Evolutionary conservation across 176 grass and related monocot species (phyloP).

Genomic region (Secale cereale): DNA sequence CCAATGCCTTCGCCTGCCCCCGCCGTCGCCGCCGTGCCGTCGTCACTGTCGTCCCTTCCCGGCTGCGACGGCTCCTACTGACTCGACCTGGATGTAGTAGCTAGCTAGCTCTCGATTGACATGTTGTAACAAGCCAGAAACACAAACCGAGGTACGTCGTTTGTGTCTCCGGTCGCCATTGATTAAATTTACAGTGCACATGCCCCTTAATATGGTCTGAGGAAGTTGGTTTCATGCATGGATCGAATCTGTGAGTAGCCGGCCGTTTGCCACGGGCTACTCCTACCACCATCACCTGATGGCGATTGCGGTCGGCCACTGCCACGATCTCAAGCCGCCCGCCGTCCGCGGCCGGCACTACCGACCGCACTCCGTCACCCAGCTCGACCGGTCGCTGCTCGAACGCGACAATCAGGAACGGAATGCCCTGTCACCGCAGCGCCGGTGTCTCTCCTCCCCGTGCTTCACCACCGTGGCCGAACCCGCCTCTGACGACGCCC

Average conservation of each 20-base stretch:
- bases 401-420: constrained; percentile 29
- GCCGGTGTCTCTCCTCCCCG: constrained; percentile 54
- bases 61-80: not conserved
- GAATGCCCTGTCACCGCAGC: constrained; percentile 41
- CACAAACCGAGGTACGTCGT: constrained; percentile 20
- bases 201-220: constrained; percentile 9
- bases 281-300: constrained; percentile 17
- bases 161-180: not conserved
- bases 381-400: constrained; percentile 30
- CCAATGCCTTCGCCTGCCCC: constrained; percentile 41
- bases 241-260: not conserved
- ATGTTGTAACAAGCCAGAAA: constrained; percentile 26
- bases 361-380: constrained; percentile 65
- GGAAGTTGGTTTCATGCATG: not conserved
- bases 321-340: constrained; percentile 52
- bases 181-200: not conserved
- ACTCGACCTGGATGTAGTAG: constrained; percentile 36
- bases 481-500: not conserved
- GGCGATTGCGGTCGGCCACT: constrained; percentile 56
- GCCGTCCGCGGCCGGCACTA: constrained; percentile 38
- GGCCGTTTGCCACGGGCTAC: constrained; percentile 11
- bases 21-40: not conserved
- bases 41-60: constrained; percentile 5
- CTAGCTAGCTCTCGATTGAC: constrained; percentile 18
- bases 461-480: constrained; percentile 45